Evolutionary conservation across 140 eudicot genomes (phyloP), one percentile per base, ranked within the genome.

Genomic region (Ambrosia hybrid): DNA sequence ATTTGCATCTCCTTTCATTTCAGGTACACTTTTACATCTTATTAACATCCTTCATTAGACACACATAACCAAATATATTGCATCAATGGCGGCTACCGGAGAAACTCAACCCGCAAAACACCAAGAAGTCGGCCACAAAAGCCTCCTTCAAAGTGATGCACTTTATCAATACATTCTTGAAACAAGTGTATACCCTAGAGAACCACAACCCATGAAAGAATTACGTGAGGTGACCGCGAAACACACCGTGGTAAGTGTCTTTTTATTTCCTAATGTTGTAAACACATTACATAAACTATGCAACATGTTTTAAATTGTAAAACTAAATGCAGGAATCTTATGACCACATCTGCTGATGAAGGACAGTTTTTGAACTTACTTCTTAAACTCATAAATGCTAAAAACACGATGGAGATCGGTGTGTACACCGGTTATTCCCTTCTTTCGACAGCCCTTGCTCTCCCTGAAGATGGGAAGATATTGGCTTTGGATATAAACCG

Each of bases 41-140:
- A 48, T 48, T 8, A 48, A 48, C n/a, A 26, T 43, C 30, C 26
- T 0, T 1, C 13, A 10, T 56, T 11, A 57, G 46, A 49, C 49
- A 62, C 51, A 72, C 59, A 45, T 30, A 74, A 16, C 9, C 14
- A 61, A 14, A 53, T 70, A 14, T 41, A 46, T 1, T 11, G 9
- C 62, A 51, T 37, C 15, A 73, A 73, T 78, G 80, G 78, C 80
- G 0, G 1, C 82, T 4, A 77, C 51, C 9, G 82, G 73, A 38
- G 81, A 74, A 51, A 46, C 73, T 57, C 87, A 68, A 67, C 74
- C 67, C 0, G 65, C 75, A 0, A 83, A 85, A 73, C 92, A 89
- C 61, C 89, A 84, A 70, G 89, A 89, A 72, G 90, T 86, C 71
- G 92, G 96, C n/a, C 92, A 88, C 86, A 88, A 86, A 79, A 86